Evolutionary conservation across 2,329 filamentous ascomycete genomes (phyloP).

Genomic region (Fusarium sp.): DNA sequence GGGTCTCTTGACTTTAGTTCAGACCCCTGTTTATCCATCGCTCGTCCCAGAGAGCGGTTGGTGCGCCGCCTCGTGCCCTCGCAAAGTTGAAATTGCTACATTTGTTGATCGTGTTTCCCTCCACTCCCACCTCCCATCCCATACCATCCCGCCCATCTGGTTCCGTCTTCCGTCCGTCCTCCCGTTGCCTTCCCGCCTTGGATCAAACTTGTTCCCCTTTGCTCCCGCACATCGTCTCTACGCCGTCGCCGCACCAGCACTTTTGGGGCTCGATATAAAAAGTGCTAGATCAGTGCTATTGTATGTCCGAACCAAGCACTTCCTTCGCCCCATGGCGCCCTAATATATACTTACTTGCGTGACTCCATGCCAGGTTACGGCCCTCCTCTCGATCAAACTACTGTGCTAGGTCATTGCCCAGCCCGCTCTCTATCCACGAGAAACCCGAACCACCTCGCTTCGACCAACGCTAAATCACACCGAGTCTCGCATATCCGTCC

Average conservation of each 20-base stretch:
- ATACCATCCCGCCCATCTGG: slow-evolving; percentile 35
- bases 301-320: slow-evolving; percentile 8
- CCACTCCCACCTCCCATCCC: slow-evolving; percentile 30
- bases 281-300: slow-evolving; percentile 5
- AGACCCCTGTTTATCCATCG: slow-evolving; percentile 24
- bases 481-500: slow-evolving; percentile 34
- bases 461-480: slow-evolving; percentile 34
- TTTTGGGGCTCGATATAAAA: slow-evolving; percentile 22
- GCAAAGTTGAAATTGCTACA: slow-evolving; percentile 35
- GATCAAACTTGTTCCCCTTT: slow-evolving; percentile 37
- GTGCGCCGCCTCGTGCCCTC: slow-evolving; percentile 36
- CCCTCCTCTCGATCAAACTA: slow-evolving; percentile 29
- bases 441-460: slow-evolving; percentile 30
- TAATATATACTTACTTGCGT: slow-evolving; percentile 31
- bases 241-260: slow-evolving; percentile 38
- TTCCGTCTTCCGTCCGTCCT: slow-evolving; percentile 41
- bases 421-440: slow-evolving; percentile 26
- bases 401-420: slow-evolving; percentile 26
- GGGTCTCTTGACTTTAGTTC: slow-evolving; percentile 13
- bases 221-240: slow-evolving; percentile 39
- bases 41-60: slow-evolving; percentile 33
- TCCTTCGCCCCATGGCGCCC: slow-evolving; percentile 12
- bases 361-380: slow-evolving; percentile 32
- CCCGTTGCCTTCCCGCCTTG: slow-evolving; percentile 39
- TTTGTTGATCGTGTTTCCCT: slow-evolving; percentile 37